These are phyloP conservation scores for Chaetothyriales sp. DNA, from an alignment of 2,329 filamentous ascomycete species.

Conservation along the genomic window DNA sequence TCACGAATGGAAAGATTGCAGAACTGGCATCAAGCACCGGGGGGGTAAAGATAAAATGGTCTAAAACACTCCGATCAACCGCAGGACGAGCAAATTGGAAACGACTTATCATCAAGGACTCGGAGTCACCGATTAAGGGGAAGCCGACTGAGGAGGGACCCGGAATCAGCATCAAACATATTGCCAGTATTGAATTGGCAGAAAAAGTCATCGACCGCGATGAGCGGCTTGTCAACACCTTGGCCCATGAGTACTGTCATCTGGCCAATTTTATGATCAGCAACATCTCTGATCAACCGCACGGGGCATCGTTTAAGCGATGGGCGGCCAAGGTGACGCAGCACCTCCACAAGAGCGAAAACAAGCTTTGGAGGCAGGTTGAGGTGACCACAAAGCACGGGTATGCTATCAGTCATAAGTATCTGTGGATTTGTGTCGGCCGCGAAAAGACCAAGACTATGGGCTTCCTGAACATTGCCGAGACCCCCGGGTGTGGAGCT, in stretches of 20 bases:
- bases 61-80: constrained; percentile 46
- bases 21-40: constrained; percentile 36
- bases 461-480: constrained; percentile 9
- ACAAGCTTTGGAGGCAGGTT: constrained; percentile 38
- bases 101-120: constrained; percentile 37
- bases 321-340: constrained; percentile 39
- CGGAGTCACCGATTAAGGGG: constrained; percentile 13
- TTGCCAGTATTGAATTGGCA: constrained; percentile 72
- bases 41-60: constrained; percentile 46
- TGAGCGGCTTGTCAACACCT: constrained; percentile 64
- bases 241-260: constrained; percentile 97
- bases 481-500: constrained; percentile 39
- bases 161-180: constrained; percentile 33
- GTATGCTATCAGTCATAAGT: constrained; percentile 87
- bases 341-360: constrained; percentile 31
- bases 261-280: constrained; percentile 81
- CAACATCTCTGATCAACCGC: constrained; percentile 58
- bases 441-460: constrained; percentile 8
- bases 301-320: constrained; percentile 68
- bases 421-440: constrained; percentile 59
- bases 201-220: constrained; percentile 73
- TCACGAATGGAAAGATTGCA: constrained; percentile 35
- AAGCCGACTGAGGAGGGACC: constrained; percentile 5
- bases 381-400: constrained; percentile 77
- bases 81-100: constrained; percentile 57